Evolutionary conservation across 371 early-diverging fungal species (phyloP).

Genomic region (Mortierella sp.): DNA sequence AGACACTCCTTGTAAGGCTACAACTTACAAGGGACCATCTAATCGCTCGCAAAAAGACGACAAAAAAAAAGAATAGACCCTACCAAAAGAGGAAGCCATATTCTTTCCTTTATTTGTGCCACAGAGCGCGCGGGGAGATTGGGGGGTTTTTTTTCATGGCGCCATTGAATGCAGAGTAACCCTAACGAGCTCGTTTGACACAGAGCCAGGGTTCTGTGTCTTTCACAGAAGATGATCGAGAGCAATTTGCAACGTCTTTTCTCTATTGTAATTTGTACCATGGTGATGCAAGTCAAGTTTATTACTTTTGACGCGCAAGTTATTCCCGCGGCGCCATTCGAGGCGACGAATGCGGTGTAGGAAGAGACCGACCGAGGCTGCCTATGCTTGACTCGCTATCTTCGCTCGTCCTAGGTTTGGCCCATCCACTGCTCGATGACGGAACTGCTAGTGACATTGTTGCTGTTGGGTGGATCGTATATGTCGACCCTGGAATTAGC

Average conservation of each 20-base stretch:
- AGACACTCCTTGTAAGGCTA: no score
- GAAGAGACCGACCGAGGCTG: slow-evolving; percentile 47
- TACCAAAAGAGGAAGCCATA: slow-evolving; percentile 27
- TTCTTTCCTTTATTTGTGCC: neutral
- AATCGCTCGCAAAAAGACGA: neutral
- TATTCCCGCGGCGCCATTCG: slow-evolving; percentile 23
- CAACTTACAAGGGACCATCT: neutral
- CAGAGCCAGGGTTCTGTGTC: neutral
- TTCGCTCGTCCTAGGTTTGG: slow-evolving; percentile 11
- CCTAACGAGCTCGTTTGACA: neutral
- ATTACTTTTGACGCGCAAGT: neutral
- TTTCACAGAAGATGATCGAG: neutral
- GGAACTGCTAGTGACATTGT: slow-evolving; percentile 21
- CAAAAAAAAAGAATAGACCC: neutral
- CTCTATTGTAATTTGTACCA: neutral
- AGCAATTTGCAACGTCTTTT: neutral
- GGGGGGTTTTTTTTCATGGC: neutral
- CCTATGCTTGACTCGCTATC: slow-evolving; percentile 42
- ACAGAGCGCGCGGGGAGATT: neutral
- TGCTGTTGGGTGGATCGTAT: neutral
- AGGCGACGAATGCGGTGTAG: slow-evolving; percentile 44
- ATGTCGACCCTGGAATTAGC: neutral
- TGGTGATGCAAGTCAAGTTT: neutral
- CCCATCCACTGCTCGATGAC: neutral
- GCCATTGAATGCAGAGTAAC: neutral